phyloP scores from a whole-genome alignment of 805 yeast species.

The Candida sphagnicola region DNA sequence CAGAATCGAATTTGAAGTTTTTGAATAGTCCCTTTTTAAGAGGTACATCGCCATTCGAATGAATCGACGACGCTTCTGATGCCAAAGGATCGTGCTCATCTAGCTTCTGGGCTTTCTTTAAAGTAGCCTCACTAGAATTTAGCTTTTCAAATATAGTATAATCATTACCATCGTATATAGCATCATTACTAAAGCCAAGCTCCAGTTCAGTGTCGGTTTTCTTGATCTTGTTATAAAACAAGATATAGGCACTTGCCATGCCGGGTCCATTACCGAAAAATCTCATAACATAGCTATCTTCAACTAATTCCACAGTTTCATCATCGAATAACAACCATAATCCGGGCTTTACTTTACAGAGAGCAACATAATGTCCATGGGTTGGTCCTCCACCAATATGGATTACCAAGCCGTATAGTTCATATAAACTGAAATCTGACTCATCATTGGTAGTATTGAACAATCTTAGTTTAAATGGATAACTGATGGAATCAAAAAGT shows the following conservation, averaged over 20 bases:
- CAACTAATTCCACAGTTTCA: constrained; percentile 87
- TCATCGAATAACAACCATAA: constrained; percentile 96
- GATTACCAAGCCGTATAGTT: constrained; percentile 80
- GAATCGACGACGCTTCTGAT: constrained; percentile 11
- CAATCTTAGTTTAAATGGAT: constrained; percentile 69
- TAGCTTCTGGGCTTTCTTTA: constrained; percentile 6
- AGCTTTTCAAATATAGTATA: constrained; percentile 15
- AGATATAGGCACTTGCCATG: constrained; percentile 84
- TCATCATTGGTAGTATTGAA: constrained; percentile 59
- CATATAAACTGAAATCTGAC: constrained; percentile 54
- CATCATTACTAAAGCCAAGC: constrained; percentile 30
- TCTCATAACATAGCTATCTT: constrained; percentile 74
- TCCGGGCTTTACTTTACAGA: constrained; percentile 69
- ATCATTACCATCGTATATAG: constrained; percentile 32
- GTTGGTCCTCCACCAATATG: constrained; percentile 98
- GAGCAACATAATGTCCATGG: constrained; percentile 92
- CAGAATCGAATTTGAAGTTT: constrained; percentile 23
- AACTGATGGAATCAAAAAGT: constrained; percentile 78
- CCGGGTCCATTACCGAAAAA: constrained; percentile 89
- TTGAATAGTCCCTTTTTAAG: constrained; percentile 20
- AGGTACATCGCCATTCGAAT: constrained; percentile 5
- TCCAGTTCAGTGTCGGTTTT: constrained; percentile 35
- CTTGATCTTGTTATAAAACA: constrained; percentile 57
- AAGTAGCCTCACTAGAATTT: constrained; percentile 9
- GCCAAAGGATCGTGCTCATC: constrained; percentile 5